A percentile compares a stretch with the other conserved stretches of the same genome.
phyloP scores from a whole-genome alignment of 148 eudicot species.

The Bassia scoparia region DNA sequence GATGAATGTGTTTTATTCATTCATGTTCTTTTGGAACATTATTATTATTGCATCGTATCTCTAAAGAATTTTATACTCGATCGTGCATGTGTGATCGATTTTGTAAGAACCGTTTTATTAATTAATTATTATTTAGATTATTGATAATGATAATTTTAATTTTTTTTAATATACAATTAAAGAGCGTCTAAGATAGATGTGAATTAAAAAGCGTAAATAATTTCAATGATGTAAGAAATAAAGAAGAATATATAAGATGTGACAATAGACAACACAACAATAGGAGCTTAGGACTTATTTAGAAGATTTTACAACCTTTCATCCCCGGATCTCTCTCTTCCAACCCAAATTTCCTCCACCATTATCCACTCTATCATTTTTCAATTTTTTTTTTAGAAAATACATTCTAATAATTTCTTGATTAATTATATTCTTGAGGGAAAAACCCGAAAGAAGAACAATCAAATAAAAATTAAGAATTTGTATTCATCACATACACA shows the following conservation, averaged over 20 bases:
- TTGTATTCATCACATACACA: neutral
- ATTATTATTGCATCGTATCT: too few species aligned
- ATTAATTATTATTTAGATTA: too few species aligned
- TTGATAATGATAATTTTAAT: too few species aligned
- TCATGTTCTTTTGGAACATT: too few species aligned
- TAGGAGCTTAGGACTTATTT: slow-evolving; percentile 13
- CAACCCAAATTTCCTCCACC: slow-evolving; percentile 16
- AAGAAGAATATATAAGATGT: neutral
- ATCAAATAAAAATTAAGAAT: neutral
- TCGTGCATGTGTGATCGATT: too few species aligned
- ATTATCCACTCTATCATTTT: neutral
- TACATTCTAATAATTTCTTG: neutral
- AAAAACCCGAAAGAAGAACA: neutral
- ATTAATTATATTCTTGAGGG: neutral
- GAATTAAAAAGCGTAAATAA: too few species aligned
- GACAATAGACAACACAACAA: slow-evolving; percentile 4
- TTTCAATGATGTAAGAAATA: neutral
- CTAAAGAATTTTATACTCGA: too few species aligned
- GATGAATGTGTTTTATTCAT: too few species aligned
- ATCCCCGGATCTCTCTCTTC: slow-evolving; percentile 12
- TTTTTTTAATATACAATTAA: too few species aligned
- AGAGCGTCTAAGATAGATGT: too few species aligned
- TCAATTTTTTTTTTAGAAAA: slow-evolving; percentile 1
- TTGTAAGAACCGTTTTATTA: too few species aligned
- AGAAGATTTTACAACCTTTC: slow-evolving; percentile 17